A percentile compares a stretch with the other conserved stretches of the same genome.
Evolutionary conservation across 2,329 filamentous ascomycete species (phyloP).

Genomic region (Clonostachys chloroleuca): DNA sequence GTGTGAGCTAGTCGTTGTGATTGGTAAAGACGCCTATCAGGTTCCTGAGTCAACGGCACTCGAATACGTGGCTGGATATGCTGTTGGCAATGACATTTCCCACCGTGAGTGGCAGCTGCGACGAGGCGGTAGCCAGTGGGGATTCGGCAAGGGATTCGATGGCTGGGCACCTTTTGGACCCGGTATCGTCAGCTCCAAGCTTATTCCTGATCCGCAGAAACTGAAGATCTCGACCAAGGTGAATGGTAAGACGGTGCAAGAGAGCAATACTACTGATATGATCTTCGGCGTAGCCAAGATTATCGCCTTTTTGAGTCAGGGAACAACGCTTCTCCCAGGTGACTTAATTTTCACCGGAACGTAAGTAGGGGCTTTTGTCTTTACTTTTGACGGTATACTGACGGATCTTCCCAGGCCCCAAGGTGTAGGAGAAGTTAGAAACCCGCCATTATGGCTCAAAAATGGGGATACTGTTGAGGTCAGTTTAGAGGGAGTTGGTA

Average conservation of each 20-base stretch:
- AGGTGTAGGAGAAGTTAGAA: constrained; percentile 67
- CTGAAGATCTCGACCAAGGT: constrained; percentile 53
- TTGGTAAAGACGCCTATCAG: constrained; percentile 62
- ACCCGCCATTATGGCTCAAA: constrained; percentile 63
- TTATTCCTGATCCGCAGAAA: constrained; percentile 53
- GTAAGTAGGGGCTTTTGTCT: constrained; percentile 21
- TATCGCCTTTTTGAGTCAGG: constrained; percentile 55
- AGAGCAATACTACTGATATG: constrained; percentile 51
- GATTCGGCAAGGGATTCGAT: constrained; percentile 69
- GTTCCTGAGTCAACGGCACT: constrained; percentile 62
- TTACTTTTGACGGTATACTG: neutral
- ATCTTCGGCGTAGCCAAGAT: constrained; percentile 58
- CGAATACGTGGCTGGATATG: constrained; percentile 71
- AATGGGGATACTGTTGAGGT: constrained; percentile 69
- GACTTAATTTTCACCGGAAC: constrained; percentile 66
- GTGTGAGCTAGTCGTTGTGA: constrained; percentile 71
- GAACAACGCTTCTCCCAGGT: constrained; percentile 58
- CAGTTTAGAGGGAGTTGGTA: constrained; percentile 60
- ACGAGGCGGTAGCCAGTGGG: constrained; percentile 66
- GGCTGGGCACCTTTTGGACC: constrained; percentile 73
- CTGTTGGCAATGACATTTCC: constrained; percentile 75
- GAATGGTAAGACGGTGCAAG: constrained; percentile 55
- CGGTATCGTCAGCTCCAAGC: constrained; percentile 55
- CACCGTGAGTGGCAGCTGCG: constrained; percentile 74
- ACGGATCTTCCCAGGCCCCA: constrained; percentile 43